Evolutionary conservation across 2,329 filamentous ascomycete species (phyloP), one percentile per base, ranked within the genome.

Genomic region (Verticillium albo-atrum): DNA sequence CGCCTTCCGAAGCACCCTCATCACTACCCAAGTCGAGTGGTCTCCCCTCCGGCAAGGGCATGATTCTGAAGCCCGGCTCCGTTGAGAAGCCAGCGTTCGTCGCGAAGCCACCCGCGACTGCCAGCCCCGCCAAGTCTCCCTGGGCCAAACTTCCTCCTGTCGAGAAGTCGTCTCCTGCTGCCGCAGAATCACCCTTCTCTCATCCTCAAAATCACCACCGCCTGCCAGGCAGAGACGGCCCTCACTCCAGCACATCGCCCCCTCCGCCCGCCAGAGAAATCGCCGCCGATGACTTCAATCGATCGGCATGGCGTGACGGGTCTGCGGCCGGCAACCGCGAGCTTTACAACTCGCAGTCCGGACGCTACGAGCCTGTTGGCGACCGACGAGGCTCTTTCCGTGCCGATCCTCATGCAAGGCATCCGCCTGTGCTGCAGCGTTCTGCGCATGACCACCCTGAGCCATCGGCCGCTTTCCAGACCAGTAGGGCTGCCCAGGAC

Each of bases 301-400:
- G 95, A 63, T 86, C 89, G 57, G 84, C 88, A 34, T 96, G 91
- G 88, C 84, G 90, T 68, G 92, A 97, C 62, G 84, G 87, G 5
- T 80, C 82, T 35, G 70, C 79, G 1, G 80, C 83, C 59, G 80
- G 82, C 12, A 87, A 85, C 62, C 82, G 90, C 59, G 93, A 98
- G 72, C 79, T 98, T 0, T 98, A 88, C 77, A 97, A 98, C 71
- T 96, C 94, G n/a, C 90, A 96, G 58, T 97, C 92, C 58, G 94
- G 94, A 20, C 89, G 92, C 56, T 96, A 97, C 67, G 94, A 98
- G 71, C 92, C 93, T 17, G 94, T 93, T 3, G 79, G 84, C 57
- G 92, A 97, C 63, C 88, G 92, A 37, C 86, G 91, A 64, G 86
- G 85, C 20, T 86, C 89, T 30, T 77, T 84, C 64, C 85, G 89